These are phyloP conservation scores for Aeschynomene evenia DNA, from an alignment of 306 rosid species.

Conservation along the genomic window DNA sequence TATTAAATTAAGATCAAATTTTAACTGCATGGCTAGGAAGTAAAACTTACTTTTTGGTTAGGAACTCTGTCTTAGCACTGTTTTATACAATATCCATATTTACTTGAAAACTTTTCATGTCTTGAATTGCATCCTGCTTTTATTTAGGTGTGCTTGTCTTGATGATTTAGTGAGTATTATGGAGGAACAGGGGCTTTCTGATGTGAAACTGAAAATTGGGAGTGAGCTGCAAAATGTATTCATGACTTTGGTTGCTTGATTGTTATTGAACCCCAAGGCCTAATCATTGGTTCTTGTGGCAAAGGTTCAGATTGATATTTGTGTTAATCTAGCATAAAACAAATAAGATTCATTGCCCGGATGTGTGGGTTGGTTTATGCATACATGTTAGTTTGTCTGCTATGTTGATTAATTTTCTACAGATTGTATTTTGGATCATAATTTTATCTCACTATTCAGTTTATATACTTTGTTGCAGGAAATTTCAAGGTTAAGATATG, in stretches of 20 bases:
- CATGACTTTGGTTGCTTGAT: background rate
- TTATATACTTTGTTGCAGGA: constrained; percentile 47
- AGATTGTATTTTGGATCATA: background rate
- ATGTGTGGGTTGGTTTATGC: background rate
- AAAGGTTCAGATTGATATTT: background rate
- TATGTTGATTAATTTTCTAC: background rate
- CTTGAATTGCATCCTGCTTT: background rate
- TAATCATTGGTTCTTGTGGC: constrained; percentile 1
- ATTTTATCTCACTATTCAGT: background rate
- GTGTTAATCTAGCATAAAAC: constrained; percentile 14
- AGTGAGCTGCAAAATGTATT: background rate
- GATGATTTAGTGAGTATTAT: background rate
- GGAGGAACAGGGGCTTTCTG: background rate
- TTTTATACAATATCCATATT: background rate
- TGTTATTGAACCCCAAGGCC: background rate
- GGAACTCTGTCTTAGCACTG: background rate
- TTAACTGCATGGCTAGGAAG: background rate
- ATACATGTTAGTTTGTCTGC: background rate
- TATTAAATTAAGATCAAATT: background rate
- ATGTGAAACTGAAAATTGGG: background rate
- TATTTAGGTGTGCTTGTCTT: background rate
- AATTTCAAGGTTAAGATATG: constrained; percentile 65
- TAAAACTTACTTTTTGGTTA: background rate
- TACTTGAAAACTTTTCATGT: background rate
- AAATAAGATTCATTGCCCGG: constrained; percentile 1